Evolutionary conservation across 1,284 basidiomycete species (phyloP).

Genomic region (Schizophyllum commune): DNA sequence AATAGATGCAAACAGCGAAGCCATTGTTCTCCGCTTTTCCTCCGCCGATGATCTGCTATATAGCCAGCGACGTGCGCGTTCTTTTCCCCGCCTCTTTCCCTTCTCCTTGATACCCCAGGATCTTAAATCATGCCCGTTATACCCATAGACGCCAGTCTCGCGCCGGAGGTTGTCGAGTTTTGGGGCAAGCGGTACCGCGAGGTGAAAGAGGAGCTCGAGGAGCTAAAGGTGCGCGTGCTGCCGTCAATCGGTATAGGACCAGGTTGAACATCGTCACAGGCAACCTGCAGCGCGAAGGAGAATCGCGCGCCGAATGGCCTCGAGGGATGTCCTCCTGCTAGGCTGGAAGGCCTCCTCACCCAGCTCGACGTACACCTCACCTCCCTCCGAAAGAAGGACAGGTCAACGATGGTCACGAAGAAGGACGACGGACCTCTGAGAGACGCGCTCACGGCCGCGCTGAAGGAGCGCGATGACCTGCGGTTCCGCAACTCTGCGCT

Average conservation of each 20-base stretch:
- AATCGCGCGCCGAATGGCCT: not conserved
- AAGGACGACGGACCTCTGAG: constrained; percentile 1
- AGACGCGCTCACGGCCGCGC: not conserved
- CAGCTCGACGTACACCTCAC: constrained; percentile 1
- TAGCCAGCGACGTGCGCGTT: not conserved
- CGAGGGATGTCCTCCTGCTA: not conserved
- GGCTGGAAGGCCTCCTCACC: not conserved
- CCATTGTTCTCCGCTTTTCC: not conserved
- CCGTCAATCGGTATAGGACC: not conserved
- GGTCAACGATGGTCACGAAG: not conserved
- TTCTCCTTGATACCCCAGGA: not conserved
- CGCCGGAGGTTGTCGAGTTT: constrained; percentile 13
- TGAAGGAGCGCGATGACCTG: not conserved
- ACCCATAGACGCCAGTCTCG: not conserved
- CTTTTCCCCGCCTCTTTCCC: not conserved
- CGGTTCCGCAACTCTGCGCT: not conserved
- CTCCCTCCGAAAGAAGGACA: not conserved
- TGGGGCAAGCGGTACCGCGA: constrained; percentile 13
- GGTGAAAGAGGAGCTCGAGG: constrained; percentile 10
- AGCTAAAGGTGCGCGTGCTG: constrained; percentile 7
- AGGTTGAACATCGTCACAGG: not conserved
- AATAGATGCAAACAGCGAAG: not conserved
- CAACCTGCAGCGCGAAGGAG: not conserved
- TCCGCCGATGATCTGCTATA: not conserved
- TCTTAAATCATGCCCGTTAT: not conserved